Conservation (phyloP, 805 yeast species). For the Candida ulmi region DNA sequence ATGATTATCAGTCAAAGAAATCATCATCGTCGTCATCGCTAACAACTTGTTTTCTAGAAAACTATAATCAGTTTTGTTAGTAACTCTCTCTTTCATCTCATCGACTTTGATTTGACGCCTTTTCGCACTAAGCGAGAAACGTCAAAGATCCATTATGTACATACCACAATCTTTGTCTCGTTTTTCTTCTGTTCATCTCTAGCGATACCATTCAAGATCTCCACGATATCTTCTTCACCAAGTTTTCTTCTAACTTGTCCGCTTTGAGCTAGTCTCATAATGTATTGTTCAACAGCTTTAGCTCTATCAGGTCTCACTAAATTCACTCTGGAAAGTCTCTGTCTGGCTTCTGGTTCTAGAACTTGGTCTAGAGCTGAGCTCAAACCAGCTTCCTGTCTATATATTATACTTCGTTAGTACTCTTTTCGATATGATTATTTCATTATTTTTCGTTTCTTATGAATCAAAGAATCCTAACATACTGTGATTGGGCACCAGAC, state of each 20-base stretch:
- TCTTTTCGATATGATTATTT: too few relatives aligned
- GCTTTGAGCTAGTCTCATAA: constrained; percentile 63
- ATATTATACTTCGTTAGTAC: background rate
- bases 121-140: too few relatives aligned
- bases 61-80: constrained; percentile 3
- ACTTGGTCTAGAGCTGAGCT: constrained; percentile 51
- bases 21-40: constrained; percentile 34
- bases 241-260: constrained; percentile 75
- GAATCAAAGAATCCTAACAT: constrained; percentile 1
- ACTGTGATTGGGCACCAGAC: constrained; percentile 11
- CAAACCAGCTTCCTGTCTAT: constrained; percentile 8
- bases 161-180: constrained; percentile 52
- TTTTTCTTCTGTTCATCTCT: constrained; percentile 61
- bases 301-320: constrained; percentile 92
- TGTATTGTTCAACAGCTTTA: constrained; percentile 75
- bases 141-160: too few relatives aligned
- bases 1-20: constrained; percentile 34
- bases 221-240: constrained; percentile 78
- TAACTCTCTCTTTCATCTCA: too few relatives aligned
- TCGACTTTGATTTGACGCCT: too few relatives aligned
- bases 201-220: constrained; percentile 76
- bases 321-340: constrained; percentile 77
- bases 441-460: background rate
- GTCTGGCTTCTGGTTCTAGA: constrained; percentile 79
- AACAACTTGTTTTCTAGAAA: constrained; percentile 19